Conservation (phyloP, 495 filamentous ascomycete genomes). For the Staphylotrichum longicolle region DNA sequence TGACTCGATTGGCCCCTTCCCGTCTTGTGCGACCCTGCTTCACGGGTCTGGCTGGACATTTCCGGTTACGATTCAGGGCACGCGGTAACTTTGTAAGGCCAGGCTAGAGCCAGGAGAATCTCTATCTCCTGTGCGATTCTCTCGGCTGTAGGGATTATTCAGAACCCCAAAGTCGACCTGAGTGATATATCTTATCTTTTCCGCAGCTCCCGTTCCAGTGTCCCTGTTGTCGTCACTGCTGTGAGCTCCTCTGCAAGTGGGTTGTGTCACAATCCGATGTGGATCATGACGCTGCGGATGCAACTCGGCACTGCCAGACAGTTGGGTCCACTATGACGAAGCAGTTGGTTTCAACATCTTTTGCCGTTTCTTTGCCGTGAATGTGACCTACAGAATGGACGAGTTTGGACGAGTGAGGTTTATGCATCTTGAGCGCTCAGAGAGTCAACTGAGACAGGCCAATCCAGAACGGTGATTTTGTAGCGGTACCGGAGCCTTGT, state of each 20-base stretch:
- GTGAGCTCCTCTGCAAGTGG: conserved; percentile 3
- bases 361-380: background rate
- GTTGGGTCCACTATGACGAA: conserved; percentile 15
- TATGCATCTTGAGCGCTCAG: too few relatives aligned
- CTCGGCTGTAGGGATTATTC: background rate
- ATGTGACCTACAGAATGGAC: background rate
- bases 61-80: background rate
- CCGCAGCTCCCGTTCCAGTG: background rate
- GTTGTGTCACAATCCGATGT: conserved; percentile 1
- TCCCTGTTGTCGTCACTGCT: conserved; percentile 6
- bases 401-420: too few relatives aligned
- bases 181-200: too few relatives aligned
- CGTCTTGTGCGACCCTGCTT: background rate
- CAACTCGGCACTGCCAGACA: conserved; percentile 4
- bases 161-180: background rate
- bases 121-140: background rate
- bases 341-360: conserved; percentile 9
- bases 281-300: conserved; percentile 17
- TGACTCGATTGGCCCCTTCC: conserved; percentile 4
- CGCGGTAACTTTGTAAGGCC: background rate
- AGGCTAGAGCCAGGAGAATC: background rate
- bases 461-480: too few relatives aligned
- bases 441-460: too few relatives aligned
- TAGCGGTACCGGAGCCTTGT: too few relatives aligned
- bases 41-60: background rate